Evolutionary conservation across 805 yeast species (phyloP).

Genomic region (Kuraishia borneana): DNA sequence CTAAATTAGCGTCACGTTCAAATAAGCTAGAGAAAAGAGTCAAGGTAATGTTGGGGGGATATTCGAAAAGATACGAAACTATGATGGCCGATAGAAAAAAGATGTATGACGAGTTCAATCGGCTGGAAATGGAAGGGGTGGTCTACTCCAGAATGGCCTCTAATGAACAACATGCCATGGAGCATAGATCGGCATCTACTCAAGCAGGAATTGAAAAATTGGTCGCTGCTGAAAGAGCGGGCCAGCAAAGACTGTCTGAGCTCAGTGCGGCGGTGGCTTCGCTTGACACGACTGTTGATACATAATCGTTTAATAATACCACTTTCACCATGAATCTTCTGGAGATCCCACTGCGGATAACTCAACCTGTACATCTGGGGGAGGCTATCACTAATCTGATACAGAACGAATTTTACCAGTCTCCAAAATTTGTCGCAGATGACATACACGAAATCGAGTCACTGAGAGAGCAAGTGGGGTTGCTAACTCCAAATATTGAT

Average conservation of each 20-base stretch:
- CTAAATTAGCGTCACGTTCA: constrained; percentile 9
- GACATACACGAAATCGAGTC: constrained; percentile 27
- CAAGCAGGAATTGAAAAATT: constrained; percentile 6
- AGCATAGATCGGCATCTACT: constrained; percentile 1
- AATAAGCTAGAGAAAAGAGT: constrained; percentile 19
- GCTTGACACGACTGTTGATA: no score
- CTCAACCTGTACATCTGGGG: constrained; percentile 23
- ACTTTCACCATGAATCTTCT: constrained; percentile 6
- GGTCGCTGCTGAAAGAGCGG: constrained; percentile 5
- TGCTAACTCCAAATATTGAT: constrained; percentile 15
- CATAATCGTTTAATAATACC: neutral
- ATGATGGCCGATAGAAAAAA: constrained; percentile 9
- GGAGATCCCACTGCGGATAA: constrained; percentile 24
- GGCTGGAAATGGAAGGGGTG: constrained; percentile 8
- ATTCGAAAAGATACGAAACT: constrained; percentile 15
- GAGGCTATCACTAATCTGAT: constrained; percentile 22
- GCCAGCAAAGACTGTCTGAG: constrained; percentile 6
- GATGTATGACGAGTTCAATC: constrained; percentile 7
- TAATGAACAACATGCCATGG: constrained; percentile 7
- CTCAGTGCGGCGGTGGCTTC: no score
- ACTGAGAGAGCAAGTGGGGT: constrained; percentile 30
- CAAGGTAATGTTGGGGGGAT: constrained; percentile 18
- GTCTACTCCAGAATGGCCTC: constrained; percentile 1
- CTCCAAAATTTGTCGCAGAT: constrained; percentile 15
- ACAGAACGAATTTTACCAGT: constrained; percentile 25